phyloP scores from a whole-genome alignment of 2,329 filamentous ascomycete genomes.

The Rosellinia necatrix region DNA sequence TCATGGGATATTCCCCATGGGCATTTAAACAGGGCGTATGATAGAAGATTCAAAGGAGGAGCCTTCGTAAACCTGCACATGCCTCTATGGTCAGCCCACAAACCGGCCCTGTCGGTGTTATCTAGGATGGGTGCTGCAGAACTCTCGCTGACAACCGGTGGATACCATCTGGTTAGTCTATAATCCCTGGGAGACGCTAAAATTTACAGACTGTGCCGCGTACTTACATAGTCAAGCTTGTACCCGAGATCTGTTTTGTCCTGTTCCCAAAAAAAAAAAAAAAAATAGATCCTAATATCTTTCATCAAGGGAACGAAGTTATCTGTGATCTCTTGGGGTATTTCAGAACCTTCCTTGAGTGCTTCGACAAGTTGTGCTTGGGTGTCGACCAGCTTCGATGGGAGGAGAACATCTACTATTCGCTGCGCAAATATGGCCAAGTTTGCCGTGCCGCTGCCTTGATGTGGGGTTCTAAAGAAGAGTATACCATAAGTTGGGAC shows the following conservation, averaged over 20 bases:
- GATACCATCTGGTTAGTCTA: too few species aligned
- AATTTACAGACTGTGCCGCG: background rate
- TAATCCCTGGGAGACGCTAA: too few species aligned
- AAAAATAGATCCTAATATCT: conserved; percentile 21
- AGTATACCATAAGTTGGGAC: conserved; percentile 21
- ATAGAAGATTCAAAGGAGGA: too few species aligned
- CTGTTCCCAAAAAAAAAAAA: conserved; percentile 25
- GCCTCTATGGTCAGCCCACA: conserved; percentile 16
- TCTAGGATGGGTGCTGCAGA: conserved; percentile 26
- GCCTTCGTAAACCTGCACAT: conserved; percentile 28
- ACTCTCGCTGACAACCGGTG: conserved; percentile 13
- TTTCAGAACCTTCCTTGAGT: conserved; percentile 16
- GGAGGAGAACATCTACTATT: conserved; percentile 10
- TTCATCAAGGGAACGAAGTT: conserved; percentile 24
- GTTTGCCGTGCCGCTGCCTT: conserved; percentile 13
- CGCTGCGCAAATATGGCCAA: conserved; percentile 16
- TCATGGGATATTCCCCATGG: too few species aligned
- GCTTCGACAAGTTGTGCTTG: conserved; percentile 20
- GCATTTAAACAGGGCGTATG: too few species aligned
- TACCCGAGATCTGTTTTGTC: conserved; percentile 18
- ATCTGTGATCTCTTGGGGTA: conserved; percentile 22
- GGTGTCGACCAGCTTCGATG: conserved; percentile 21
- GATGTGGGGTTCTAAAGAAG: conserved; percentile 23
- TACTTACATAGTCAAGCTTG: conserved; percentile 18
- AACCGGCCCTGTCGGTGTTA: conserved; percentile 22